phyloP scores from a whole-genome alignment of 2,329 filamentous ascomycete species.

The Ophiognomonia clavigignenti-juglandacearum region DNA sequence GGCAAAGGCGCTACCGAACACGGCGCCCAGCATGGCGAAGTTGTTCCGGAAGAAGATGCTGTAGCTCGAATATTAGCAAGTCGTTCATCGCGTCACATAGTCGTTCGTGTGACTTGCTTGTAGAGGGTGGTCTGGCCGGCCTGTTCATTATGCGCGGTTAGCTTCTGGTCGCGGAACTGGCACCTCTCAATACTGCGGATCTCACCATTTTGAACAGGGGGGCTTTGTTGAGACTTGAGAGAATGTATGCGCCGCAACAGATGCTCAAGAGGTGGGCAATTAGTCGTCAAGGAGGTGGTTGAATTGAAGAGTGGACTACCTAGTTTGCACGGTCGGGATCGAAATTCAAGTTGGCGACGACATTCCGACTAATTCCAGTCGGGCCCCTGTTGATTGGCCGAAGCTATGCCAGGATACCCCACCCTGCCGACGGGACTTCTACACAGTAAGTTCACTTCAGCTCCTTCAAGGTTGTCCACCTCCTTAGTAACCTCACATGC shows the following conservation, averaged over 20 bases:
- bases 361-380: constrained; percentile 14
- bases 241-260: constrained; percentile 2
- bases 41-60: constrained; percentile 86
- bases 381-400: constrained; percentile 13
- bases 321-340: too few relatives aligned
- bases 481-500: too few relatives aligned
- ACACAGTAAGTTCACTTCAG: too few relatives aligned
- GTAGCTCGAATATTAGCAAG: constrained; percentile 18
- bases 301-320: constrained; percentile 1
- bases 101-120: constrained; percentile 17
- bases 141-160: constrained; percentile 33
- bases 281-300: constrained; percentile 11
- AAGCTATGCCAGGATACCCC: constrained; percentile 10
- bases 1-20: constrained; percentile 84
- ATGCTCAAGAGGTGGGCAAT: constrained; percentile 5
- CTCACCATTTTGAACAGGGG: constrained; percentile 53
- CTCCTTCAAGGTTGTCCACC: too few relatives aligned
- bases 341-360: constrained; percentile 16
- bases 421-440: constrained; percentile 8
- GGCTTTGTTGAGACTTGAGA: constrained; percentile 6
- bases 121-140: constrained; percentile 26
- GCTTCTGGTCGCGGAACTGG: constrained; percentile 17
- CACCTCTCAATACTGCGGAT: constrained; percentile 14
- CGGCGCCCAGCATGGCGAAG: constrained; percentile 76
- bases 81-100: background rate